phyloP scores from a whole-genome alignment of 1,139 yeast genomes.

The Kodamaea sp. region DNA sequence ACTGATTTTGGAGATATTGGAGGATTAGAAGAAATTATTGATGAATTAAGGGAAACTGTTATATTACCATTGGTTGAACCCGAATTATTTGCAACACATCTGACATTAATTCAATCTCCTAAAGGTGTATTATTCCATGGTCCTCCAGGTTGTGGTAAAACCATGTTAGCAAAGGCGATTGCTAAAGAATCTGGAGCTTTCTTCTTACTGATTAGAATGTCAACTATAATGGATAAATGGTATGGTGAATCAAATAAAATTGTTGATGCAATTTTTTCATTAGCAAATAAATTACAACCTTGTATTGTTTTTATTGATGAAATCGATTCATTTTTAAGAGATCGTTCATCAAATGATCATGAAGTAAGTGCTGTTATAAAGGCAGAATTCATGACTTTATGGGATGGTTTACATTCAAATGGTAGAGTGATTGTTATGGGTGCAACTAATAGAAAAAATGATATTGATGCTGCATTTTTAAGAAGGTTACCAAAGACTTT shows the following conservation, averaged over 20 bases:
- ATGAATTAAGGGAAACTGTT: slow-evolving; percentile 83
- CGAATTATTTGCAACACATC: slow-evolving; percentile 57
- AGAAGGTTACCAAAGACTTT: slow-evolving; percentile 92
- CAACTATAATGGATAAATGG: slow-evolving; percentile 96
- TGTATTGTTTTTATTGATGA: slow-evolving; percentile 95
- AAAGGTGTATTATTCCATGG: slow-evolving; percentile 92
- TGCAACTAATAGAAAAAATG: slow-evolving; percentile 90
- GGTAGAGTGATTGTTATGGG: slow-evolving; percentile 88
- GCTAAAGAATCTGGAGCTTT: slow-evolving; percentile 93
- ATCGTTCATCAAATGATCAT: slow-evolving; percentile 80
- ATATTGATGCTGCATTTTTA: slow-evolving; percentile 87
- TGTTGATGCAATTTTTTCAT: slow-evolving; percentile 87
- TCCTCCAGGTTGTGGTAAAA: slow-evolving; percentile 98
- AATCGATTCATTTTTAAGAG: slow-evolving; percentile 90
- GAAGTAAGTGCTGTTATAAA: slow-evolving; percentile 94
- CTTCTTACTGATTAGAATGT: slow-evolving; percentile 88
- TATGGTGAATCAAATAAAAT: slow-evolving; percentile 95
- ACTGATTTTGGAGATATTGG: slow-evolving; percentile 81
- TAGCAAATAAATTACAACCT: slow-evolving; percentile 88
- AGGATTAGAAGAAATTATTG: slow-evolving; percentile 77
- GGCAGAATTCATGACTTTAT: slow-evolving; percentile 95
- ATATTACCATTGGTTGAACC: slow-evolving; percentile 82
- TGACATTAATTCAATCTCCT: slow-evolving; percentile 76
- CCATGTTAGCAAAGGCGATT: slow-evolving; percentile 94
- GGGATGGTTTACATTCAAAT: slow-evolving; percentile 85